Base-by-base conservation (phyloP, 129 eudicot species). In the Lactuca sativa region DNA sequence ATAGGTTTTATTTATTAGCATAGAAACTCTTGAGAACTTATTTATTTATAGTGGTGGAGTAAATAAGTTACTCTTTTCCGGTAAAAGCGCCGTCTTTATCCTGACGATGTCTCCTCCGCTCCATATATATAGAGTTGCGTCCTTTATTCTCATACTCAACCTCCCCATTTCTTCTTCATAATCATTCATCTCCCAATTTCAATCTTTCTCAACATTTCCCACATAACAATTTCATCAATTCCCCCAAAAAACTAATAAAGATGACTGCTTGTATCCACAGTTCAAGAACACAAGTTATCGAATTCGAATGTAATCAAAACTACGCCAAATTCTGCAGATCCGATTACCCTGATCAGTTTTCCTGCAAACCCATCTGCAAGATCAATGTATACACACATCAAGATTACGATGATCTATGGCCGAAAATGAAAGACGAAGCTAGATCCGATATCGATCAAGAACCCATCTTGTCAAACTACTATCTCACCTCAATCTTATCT, bases 381-480 rank as follows among this genome's bases (percentile, higher is more conserved):
- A 36, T 71, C 38, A 81, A 86, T 14, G 2, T 2, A 3, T 60
- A 47, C 43, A 15, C 48, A 7, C 31, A 36, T n/a, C 53, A 37
- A 67, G 25, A 65, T 33, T 62, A 72, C 37, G 82, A 72, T 60
- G 88, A 80, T 74, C 40, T 92, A 33, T 92, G 98, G 98, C 59
- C 59, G 64, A 77, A 30, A 60, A 83, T 92, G 85, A 74, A 64
- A 72, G 83, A 77, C 21, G 98, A 89, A 77, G 98, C 98, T 21
- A 74, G 79, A 64, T 54, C 51, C 0, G 92, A 83, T 44, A 64
- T 92, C 67, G 84, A 83, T 33, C 95, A 83, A 59, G 98, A 92
- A 67, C 98, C 96, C 73, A 86, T 92, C 6, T 76, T 92, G 82
- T 77, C 92, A 9, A 80, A n/a, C 60, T 92, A 86, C 14, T 92